Evolutionary conservation across 306 rosid genomes (phyloP).

Genomic region (Cucurbita pepo): DNA sequence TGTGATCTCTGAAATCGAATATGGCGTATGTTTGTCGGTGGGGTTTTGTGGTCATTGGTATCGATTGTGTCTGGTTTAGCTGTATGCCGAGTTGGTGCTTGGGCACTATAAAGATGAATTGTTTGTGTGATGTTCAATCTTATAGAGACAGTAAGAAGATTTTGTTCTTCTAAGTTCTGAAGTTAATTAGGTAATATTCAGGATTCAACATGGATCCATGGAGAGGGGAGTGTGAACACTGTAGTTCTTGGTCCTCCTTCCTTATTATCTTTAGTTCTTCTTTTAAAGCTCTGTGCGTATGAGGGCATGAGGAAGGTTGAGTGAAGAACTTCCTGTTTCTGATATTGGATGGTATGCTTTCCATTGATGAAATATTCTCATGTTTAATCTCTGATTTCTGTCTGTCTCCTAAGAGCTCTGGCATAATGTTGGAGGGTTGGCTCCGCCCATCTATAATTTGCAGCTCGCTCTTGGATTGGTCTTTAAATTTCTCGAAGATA

Average conservation of each 20-base stretch:
- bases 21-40: neutral
- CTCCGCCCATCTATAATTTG: neutral
- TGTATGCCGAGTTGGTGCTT: neutral
- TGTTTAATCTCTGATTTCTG: neutral
- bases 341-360: neutral
- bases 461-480: neutral
- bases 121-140: neutral
- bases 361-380: neutral
- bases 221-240: neutral
- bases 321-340: neutral
- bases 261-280: neutral
- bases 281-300: neutral
- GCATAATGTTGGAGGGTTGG: neutral
- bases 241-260: neutral
- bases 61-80: neutral
- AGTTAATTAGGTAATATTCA: neutral
- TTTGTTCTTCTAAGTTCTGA: neutral
- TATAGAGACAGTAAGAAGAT: neutral
- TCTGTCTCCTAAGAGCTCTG: neutral
- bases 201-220: neutral
- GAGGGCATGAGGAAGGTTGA: neutral
- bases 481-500: too few relatives aligned
- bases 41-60: neutral
- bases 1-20: neutral
- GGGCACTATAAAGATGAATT: neutral